Evolutionary conservation across 2,329 filamentous ascomycete species (phyloP), one percentile per base, ranked within the genome.

Genomic region (Ceratocystis cacaofunesta): DNA sequence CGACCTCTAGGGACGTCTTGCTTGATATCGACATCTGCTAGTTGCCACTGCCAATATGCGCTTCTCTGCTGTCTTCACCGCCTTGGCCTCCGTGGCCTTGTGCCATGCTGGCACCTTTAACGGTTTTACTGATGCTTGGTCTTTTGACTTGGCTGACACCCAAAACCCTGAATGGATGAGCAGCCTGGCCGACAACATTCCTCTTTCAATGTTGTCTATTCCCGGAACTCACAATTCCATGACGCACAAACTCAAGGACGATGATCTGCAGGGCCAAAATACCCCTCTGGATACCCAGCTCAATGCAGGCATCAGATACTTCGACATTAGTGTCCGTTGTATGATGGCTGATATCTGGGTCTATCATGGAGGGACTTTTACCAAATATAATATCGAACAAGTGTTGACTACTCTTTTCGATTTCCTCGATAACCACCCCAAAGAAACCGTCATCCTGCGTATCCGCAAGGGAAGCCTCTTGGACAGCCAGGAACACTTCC

Each of bases 151-250:
- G 48, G 70, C 74, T 67, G 68, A 67, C 30, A 70, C 71, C 43
- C 68, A 72, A 50, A 70, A 74, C 30, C 70, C 74, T 6, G 64
- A 69, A 44, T 80, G 78, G 78, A 80, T 80, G 78, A 71, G 71
- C 25, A 61, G 62, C 5, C 69, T 80, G 12, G 75, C 76, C 32
- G 75, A 80, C 70, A 68, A 71, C 30, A 71, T 73, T 43, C 72
- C 71, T 55, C 71, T 82, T 43, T 74, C 77, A 32, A 74, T 71
- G 61, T 74, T 82, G 55, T 79, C 78, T 61, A 76, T 82, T 68
- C 79, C 79, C 0, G 79, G 79, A 41, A 81, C 79, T 1, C 79
- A 81, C 71, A 79, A 82, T 70, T 80, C 79, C 41, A 76, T 81
- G 76, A 80, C 79, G 30, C 80, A 78, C 69, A 79, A 82, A 71